Percentiles rank a stretch among this genome's conserved stretches.
Evolutionary conservation across 106 monocot genomes (phyloP).

Genomic region (Xerophyta viscosa): DNA sequence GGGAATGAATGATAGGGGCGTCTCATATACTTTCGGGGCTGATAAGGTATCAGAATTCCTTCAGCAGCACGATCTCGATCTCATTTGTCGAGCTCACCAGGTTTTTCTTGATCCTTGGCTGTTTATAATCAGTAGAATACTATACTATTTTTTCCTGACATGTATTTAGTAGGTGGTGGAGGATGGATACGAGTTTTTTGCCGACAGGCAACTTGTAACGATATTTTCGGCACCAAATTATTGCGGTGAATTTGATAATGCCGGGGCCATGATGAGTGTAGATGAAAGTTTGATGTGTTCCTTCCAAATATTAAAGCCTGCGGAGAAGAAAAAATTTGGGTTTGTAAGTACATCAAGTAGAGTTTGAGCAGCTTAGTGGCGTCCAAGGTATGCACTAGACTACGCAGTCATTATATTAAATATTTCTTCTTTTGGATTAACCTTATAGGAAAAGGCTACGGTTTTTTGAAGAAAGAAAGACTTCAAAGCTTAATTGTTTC

Average conservation of each 20-base stretch:
- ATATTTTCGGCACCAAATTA: conserved; percentile 45
- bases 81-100: conserved; percentile 33
- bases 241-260: conserved; percentile 44
- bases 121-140: background rate
- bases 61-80: conserved; percentile 35
- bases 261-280: conserved; percentile 37
- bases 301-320: conserved; percentile 37
- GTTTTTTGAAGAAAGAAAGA: too few species aligned
- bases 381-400: too few species aligned
- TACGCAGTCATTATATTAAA: too few species aligned
- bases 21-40: conserved; percentile 30
- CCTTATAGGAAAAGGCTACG: too few species aligned
- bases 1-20: conserved; percentile 29
- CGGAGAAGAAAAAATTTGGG: conserved; percentile 3
- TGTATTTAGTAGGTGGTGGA: conserved; percentile 32
- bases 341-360: background rate
- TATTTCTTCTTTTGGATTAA: too few species aligned
- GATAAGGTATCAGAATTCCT: conserved; percentile 32
- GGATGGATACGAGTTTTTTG: conserved; percentile 48
- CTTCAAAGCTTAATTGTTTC: too few species aligned
- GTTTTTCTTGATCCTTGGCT: background rate
- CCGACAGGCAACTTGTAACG: conserved; percentile 31
- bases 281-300: conserved; percentile 31
- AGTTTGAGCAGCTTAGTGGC: too few species aligned
- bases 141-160: background rate